These are phyloP conservation scores for Iris pallida DNA, from an alignment of 116 monocot genomes.

Conservation along the genomic window DNA sequence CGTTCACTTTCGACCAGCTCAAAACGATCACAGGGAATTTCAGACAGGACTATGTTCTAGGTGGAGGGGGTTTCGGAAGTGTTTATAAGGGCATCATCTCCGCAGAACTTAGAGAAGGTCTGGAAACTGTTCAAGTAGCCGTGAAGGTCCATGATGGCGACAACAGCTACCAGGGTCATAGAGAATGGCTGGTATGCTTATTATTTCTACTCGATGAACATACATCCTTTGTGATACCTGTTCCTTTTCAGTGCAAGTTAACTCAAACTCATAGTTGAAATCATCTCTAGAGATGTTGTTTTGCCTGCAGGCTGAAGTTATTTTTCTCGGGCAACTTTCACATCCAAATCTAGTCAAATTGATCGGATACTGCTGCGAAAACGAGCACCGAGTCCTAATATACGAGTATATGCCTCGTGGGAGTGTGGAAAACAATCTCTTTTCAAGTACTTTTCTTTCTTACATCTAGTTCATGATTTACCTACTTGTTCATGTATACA, in stretches of 20 bases:
- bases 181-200: slow-evolving; percentile 86
- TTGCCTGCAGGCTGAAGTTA: slow-evolving; percentile 69
- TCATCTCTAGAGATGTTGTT: not conserved
- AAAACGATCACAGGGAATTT: slow-evolving; percentile 62
- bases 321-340: slow-evolving; percentile 86
- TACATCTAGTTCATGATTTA: not conserved
- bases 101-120: slow-evolving; percentile 44
- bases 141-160: slow-evolving; percentile 90
- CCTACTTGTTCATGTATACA: not conserved
- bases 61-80: slow-evolving; percentile 79
- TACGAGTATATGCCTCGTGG: slow-evolving; percentile 81
- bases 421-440: slow-evolving; percentile 73
- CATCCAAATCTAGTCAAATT: slow-evolving; percentile 88
- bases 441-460: slow-evolving; percentile 51
- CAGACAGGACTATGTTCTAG: slow-evolving; percentile 56
- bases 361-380: slow-evolving; percentile 82
- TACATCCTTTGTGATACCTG: not conserved
- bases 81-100: slow-evolving; percentile 74
- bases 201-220: not conserved
- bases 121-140: slow-evolving; percentile 53
- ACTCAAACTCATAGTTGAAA: too few species aligned
- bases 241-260: not conserved
- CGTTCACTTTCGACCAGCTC: slow-evolving; percentile 61
- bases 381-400: slow-evolving; percentile 69
- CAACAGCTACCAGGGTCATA: slow-evolving; percentile 76